These are phyloP conservation scores for Syzygium aqueum DNA, from an alignment of 345 rosid genomes.

Conservation along the genomic window DNA sequence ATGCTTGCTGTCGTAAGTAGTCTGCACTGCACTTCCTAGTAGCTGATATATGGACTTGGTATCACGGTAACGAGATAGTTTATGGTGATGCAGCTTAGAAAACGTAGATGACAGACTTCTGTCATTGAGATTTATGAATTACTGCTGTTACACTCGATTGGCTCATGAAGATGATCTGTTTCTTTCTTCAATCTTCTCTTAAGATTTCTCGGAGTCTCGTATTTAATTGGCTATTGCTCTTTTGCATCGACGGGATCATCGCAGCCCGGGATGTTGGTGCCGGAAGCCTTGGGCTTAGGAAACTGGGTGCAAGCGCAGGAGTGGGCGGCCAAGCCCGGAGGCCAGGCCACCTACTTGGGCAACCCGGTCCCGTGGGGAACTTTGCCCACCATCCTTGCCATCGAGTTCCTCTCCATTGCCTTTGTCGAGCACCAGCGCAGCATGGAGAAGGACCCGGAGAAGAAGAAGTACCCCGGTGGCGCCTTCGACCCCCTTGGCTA, in stretches of 20 bases:
- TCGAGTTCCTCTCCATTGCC: conserved; percentile 79
- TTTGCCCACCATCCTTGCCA: conserved; percentile 70
- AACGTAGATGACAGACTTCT: neutral
- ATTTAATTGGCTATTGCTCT: neutral
- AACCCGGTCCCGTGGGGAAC: conserved; percentile 98
- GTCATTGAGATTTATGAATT: neutral
- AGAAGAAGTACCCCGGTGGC: conserved; percentile 95
- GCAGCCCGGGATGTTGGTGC: conserved; percentile 90
- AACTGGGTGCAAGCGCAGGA: conserved; percentile 99
- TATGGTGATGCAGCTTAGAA: neutral
- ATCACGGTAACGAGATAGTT: neutral
- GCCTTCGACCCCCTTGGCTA: conserved; percentile 95
- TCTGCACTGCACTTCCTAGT: neutral
- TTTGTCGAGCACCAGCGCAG: conserved; percentile 97
- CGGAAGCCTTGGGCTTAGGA: conserved; percentile 91
- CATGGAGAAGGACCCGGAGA: conserved; percentile 96
- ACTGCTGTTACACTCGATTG: neutral
- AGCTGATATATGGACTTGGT: neutral
- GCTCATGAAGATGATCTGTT: neutral
- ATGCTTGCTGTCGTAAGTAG: conserved; percentile 95
- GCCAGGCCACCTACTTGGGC: conserved; percentile 95
- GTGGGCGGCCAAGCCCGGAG: conserved; percentile 95
- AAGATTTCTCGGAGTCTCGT: neutral
- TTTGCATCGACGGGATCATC: neutral
- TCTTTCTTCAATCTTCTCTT: neutral